phyloP scores from a whole-genome alignment of 176 grass and related monocot genomes.

The Miscanthus lutarioriparius region DNA sequence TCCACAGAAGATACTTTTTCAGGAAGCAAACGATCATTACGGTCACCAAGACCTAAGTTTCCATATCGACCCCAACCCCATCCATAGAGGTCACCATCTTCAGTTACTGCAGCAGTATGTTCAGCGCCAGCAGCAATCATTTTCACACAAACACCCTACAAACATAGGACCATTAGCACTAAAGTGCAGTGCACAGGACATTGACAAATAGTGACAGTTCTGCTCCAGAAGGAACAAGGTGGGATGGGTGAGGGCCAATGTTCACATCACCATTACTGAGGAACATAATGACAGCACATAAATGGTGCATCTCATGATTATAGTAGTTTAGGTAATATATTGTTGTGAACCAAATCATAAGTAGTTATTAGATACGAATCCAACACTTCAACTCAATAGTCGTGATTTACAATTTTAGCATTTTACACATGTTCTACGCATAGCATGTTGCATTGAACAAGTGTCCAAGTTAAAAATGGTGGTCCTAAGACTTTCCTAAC shows the following conservation, averaged over 20 bases:
- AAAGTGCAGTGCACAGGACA: background rate
- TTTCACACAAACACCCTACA: constrained; percentile 85
- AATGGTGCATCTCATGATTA: background rate
- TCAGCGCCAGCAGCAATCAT: constrained; percentile 98
- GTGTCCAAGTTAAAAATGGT: background rate
- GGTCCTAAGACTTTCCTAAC: background rate
- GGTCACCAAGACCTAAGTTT: constrained; percentile 96
- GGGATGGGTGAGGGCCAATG: constrained; percentile 1
- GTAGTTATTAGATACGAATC: background rate
- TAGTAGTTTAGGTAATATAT: background rate
- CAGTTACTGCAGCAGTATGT: constrained; percentile 94
- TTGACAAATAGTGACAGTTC: background rate
- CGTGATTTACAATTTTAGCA: background rate
- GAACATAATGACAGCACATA: background rate
- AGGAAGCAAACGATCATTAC: constrained; percentile 79
- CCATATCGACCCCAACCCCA: constrained; percentile 99
- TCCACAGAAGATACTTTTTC: constrained; percentile 80
- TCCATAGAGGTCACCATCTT: constrained; percentile 96
- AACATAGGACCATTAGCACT: constrained; percentile 36
- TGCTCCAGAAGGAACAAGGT: constrained; percentile 5
- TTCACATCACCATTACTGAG: constrained; percentile 25
- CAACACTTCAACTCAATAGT: background rate
- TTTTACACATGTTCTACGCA: background rate
- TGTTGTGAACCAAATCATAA: background rate
- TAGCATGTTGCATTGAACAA: background rate